These are phyloP conservation scores for Alloascoidea hylecoeti DNA, from an alignment of 805 yeast genomes.

Conservation along the genomic window DNA sequence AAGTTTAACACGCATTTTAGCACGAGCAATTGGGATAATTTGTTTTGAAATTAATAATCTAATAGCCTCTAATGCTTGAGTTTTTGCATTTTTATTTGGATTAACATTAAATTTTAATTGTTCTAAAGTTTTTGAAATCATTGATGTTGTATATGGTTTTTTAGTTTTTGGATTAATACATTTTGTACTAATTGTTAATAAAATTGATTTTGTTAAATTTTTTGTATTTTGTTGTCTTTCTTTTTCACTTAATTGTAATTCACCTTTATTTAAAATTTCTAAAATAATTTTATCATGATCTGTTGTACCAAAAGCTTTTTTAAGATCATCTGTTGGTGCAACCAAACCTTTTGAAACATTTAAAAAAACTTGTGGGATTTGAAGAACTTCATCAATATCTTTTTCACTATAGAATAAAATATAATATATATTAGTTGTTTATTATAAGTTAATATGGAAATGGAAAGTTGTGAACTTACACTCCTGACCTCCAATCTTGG, in stretches of 20 bases:
- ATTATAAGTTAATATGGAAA: too few species aligned
- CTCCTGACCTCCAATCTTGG: constrained; percentile 81
- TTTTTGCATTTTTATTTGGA: constrained; percentile 63
- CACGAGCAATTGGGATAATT: constrained; percentile 85
- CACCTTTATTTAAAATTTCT: constrained; percentile 83
- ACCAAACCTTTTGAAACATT: constrained; percentile 93
- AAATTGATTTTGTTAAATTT: constrained; percentile 68
- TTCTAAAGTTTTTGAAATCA: constrained; percentile 81
- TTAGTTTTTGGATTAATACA: constrained; percentile 84
- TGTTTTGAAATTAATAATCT: constrained; percentile 63
- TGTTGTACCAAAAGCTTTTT: constrained; percentile 59
- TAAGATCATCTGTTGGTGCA: constrained; percentile 76
- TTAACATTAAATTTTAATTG: constrained; percentile 63
- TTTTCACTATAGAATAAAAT: constrained; percentile 35
- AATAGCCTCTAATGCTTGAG: constrained; percentile 87
- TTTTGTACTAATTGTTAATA: constrained; percentile 74
- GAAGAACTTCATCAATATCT: constrained; percentile 90
- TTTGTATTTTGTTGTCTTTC: constrained; percentile 68
- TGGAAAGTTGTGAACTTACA: constrained; percentile 25
- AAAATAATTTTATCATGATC: constrained; percentile 61
- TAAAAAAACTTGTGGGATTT: constrained; percentile 85
- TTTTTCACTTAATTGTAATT: constrained; percentile 86
- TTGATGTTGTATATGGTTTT: constrained; percentile 87
- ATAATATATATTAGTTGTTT: neutral
- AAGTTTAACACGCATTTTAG: constrained; percentile 81